A percentile compares a stretch with the other conserved stretches of the same genome.
Conservation (phyloP, 352 stramenopile species). For the Pythium monospermum region DNA sequence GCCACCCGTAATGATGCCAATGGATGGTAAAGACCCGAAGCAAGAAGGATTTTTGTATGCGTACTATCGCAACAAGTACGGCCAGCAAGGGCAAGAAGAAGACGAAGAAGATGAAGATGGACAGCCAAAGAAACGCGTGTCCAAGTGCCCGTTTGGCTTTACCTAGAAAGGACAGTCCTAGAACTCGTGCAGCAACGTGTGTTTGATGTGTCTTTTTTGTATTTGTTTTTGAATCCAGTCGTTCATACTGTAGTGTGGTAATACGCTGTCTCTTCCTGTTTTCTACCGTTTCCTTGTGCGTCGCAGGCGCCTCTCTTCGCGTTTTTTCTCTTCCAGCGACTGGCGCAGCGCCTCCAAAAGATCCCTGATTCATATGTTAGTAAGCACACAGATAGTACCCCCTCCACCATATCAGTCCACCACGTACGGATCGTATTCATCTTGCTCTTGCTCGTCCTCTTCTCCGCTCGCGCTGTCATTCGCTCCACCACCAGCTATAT, state of each 20-base stretch:
- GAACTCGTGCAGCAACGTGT: not conserved
- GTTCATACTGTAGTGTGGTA: no score
- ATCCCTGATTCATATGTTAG: no score
- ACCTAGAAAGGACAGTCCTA: conserved; percentile 13
- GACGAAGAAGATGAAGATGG: conserved; percentile 16
- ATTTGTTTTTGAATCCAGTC: no score
- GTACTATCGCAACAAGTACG: conserved; percentile 24
- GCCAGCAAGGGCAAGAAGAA: conserved; percentile 6
- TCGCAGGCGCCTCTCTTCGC: conserved; percentile 37
- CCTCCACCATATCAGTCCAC: not conserved
- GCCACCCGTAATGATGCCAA: no score
- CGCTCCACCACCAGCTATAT: conserved; percentile 17
- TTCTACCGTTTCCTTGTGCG: conserved; percentile 37
- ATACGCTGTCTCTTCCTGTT: no score
- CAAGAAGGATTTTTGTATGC: conserved; percentile 18
- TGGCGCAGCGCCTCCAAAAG: conserved; percentile 44
- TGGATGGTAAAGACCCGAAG: no score
- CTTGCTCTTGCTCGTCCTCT: conserved; percentile 27
- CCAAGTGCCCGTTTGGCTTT: conserved; percentile 57
- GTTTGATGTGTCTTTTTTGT: conserved; percentile 4
- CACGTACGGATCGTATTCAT: conserved; percentile 51
- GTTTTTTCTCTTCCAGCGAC: conserved; percentile 67
- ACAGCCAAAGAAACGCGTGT: conserved; percentile 50
- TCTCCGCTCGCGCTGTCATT: conserved; percentile 9
- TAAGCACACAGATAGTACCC: no score